These are phyloP conservation scores for Schizosaccharomyces japonicus DNA, from an alignment of 805 yeast genomes.

Conservation along the genomic window DNA sequence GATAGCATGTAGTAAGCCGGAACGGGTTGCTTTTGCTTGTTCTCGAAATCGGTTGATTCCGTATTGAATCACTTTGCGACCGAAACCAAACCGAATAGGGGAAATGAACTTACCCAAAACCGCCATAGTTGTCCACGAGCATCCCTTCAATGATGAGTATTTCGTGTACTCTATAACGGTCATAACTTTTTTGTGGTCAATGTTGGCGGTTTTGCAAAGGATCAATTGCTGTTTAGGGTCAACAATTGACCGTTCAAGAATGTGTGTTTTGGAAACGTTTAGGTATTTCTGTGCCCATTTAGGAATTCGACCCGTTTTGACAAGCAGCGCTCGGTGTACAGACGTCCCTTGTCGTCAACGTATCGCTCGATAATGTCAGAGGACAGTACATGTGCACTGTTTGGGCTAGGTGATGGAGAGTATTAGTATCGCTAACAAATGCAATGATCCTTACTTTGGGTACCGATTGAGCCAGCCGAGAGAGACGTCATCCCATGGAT, in stretches of 20 bases:
- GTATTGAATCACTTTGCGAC: not conserved
- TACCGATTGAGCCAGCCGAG: not conserved
- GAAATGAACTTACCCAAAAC: not conserved
- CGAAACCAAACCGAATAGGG: not conserved
- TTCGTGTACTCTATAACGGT: not conserved
- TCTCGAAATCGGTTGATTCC: not conserved
- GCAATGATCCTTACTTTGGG: not conserved
- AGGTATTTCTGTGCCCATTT: not conserved
- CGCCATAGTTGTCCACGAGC: not conserved
- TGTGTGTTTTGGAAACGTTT: not conserved
- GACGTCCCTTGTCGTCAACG: conserved; percentile 2
- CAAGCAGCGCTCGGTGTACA: not conserved
- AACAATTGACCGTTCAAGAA: not conserved
- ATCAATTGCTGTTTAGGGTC: not conserved
- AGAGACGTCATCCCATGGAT: conserved; percentile 1
- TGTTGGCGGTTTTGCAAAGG: not conserved
- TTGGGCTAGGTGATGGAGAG: not conserved
- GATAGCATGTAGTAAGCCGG: not conserved
- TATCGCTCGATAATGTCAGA: conserved; percentile 1
- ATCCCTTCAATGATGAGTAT: not conserved
- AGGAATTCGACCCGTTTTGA: not conserved
- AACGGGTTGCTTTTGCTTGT: not conserved
- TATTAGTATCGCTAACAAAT: not conserved
- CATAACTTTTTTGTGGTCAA: conserved; percentile 1
- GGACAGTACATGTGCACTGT: not conserved